A percentile compares a stretch with the other conserved stretches of the same genome.
phyloP scores from a whole-genome alignment of 306 rosid genomes.

The Glycine latifolia region DNA sequence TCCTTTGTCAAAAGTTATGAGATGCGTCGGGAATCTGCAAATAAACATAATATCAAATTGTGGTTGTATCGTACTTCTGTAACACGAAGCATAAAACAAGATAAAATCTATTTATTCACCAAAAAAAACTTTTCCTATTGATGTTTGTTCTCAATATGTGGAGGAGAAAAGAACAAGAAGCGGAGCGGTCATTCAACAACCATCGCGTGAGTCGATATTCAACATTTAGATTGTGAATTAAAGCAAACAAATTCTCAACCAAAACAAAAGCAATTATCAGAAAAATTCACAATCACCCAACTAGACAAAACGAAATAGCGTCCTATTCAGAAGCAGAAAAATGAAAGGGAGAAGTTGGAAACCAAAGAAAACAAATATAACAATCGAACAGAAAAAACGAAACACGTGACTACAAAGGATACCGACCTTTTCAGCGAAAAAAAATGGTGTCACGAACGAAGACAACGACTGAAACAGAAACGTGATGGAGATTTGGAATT shows the following conservation, averaged over 20 bases:
- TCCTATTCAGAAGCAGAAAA: no score
- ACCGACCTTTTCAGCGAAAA: no score
- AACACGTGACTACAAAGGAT: neutral
- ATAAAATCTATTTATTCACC: neutral
- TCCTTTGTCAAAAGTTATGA: constrained; percentile 5
- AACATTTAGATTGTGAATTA: no score
- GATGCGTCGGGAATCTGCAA: constrained; percentile 23
- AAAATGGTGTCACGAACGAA: neutral
- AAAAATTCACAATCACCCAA: no score
- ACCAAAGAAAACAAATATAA: neutral
- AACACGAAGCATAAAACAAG: neutral
- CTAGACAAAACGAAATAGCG: no score
- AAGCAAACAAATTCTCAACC: neutral
- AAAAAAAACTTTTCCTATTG: neutral
- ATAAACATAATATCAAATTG: neutral
- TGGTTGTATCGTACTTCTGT: neutral
- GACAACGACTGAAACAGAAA: neutral
- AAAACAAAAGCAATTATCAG: neutral
- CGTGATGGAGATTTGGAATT: no score
- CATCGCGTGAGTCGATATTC: neutral
- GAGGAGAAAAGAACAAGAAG: neutral
- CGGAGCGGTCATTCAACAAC: neutral
- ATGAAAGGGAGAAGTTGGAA: no score
- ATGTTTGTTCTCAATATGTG: neutral
- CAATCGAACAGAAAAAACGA: neutral